Conservation (phyloP, 2,329 filamentous ascomycete genomes). For the Sporothrix pallida region DNA sequence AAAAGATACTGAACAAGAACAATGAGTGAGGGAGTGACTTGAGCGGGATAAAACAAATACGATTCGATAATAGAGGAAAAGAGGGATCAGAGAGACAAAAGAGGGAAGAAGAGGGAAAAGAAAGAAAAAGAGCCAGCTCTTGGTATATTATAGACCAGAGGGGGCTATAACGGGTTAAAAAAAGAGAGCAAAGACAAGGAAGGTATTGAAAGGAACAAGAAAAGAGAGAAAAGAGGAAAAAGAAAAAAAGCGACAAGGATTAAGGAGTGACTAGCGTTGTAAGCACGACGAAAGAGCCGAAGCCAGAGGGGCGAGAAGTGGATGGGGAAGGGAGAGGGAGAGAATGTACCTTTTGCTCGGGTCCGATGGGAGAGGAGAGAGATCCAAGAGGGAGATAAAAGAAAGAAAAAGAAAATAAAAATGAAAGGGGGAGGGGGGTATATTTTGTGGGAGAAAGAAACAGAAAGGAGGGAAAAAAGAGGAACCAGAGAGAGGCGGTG, state of each 20-base stretch:
- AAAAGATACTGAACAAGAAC: neutral
- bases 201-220: neutral
- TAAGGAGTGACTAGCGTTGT: slow-evolving; percentile 59
- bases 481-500: slow-evolving; percentile 53
- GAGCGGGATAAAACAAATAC: slow-evolving; percentile 11
- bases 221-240: neutral
- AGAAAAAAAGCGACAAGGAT: slow-evolving; percentile 49
- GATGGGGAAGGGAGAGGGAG: neutral
- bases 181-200: slow-evolving; percentile 15
- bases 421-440: neutral
- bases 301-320: slow-evolving; percentile 29
- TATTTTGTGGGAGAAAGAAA: slow-evolving; percentile 48
- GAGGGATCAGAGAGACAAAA: slow-evolving; percentile 33
- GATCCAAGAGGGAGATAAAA: neutral
- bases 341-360: slow-evolving; percentile 6
- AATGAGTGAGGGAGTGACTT: slow-evolving; percentile 29
- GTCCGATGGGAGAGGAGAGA: slow-evolving; percentile 39
- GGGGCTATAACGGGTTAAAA: slow-evolving; percentile 46
- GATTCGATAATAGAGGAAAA: slow-evolving; percentile 11
- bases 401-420: neutral
- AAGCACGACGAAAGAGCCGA: slow-evolving; percentile 13
- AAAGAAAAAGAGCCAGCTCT: slow-evolving; percentile 59
- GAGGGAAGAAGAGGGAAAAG: slow-evolving; percentile 20
- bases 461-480: slow-evolving; percentile 50
- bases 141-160: slow-evolving; percentile 55